phyloP scores from a whole-genome alignment of 2,329 filamentous ascomycete genomes.

The Alternaria gaisen region DNA sequence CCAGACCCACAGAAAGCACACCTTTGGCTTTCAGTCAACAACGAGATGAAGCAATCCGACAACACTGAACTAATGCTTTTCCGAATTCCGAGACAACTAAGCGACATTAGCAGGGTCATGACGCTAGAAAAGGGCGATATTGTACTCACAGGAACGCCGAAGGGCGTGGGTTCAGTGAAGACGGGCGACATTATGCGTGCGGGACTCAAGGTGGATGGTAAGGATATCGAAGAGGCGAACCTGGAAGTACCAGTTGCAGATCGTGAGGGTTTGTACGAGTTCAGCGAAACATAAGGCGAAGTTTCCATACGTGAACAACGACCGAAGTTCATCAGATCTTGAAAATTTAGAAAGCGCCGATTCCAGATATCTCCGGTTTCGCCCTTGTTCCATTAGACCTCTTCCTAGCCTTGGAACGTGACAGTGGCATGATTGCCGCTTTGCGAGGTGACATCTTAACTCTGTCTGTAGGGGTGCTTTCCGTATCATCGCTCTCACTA shows the following conservation, averaged over 20 bases:
- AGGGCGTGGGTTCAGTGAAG: conserved; percentile 87
- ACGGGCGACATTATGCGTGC: conserved; percentile 88
- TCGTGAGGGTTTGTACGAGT: conserved; percentile 78
- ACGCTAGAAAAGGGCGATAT: conserved; percentile 91
- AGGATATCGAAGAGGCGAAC: conserved; percentile 83
- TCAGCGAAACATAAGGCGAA: conserved; percentile 60
- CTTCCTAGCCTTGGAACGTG: not conserved
- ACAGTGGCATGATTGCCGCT: not conserved
- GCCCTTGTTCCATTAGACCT: not conserved
- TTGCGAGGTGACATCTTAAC: conserved; percentile 14
- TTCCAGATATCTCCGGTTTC: conserved; percentile 2
- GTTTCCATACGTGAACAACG: not conserved
- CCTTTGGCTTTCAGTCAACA: conserved; percentile 86
- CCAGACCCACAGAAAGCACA: conserved; percentile 88
- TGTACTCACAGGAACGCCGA: conserved; percentile 95
- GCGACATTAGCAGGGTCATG: conserved; percentile 95
- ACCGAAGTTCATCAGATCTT: not conserved
- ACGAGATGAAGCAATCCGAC: conserved; percentile 79
- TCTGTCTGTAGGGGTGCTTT: conserved; percentile 4
- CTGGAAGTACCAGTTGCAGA: conserved; percentile 87
- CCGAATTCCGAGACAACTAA: conserved; percentile 83
- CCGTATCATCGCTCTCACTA: not conserved
- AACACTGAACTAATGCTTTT: conserved; percentile 96
- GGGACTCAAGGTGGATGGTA: conserved; percentile 79
- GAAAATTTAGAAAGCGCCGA: conserved; percentile 3